Base-by-base conservation (phyloP, 106 monocot species). In the Narthecium ossifragum region DNA sequence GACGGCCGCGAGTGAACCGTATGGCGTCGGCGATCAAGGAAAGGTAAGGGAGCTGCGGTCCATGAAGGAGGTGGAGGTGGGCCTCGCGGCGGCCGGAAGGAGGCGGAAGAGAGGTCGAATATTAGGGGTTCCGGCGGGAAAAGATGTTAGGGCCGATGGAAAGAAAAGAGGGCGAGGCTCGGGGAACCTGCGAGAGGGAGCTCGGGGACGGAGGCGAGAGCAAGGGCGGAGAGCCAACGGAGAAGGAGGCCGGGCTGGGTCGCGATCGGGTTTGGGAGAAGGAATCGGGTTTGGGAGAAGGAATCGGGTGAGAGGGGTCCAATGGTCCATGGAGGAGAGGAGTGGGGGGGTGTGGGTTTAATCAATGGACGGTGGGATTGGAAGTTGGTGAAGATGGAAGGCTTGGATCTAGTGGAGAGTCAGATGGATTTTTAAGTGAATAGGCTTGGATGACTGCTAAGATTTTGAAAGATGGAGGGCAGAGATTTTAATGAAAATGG, bases 251-350 rank as follows among this genome's bases (percentile, higher is more conserved):
- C 10, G 54, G 15, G 34, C 69, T 0, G 53, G 62, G 54, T 77
- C 90, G 20, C 89, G 86, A 20, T 70, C 75, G n/a, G 65, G 81
- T 48, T 77, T 90, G 80, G 68, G 73, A 70, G 72, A 77, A 28
- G 54, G 53, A 31, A 62, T 94, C 79, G 49, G 80, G 89, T 89
- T 11, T 71, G 69, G 26, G 8, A 10, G 12, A 26, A 17, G 11
- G 26, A 2, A 1, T 32, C 38, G 12, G 1, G 1, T 27, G n/a
- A n/a, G n/a, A n/a, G n/a, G n/a, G n/a, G n/a, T n/a, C n/a, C n/a
- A n/a, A n/a, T n/a, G n/a, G n/a, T n/a, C n/a, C n/a, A n/a, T n/a
- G n/a, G n/a, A n/a, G n/a, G n/a, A n/a, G n/a, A n/a, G n/a, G n/a
- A n/a, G n/a, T n/a, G n/a, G n/a, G n/a, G n/a, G n/a, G n/a, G n/a